A percentile compares a stretch with the other conserved stretches of the same genome.
Evolutionary conservation across 768 basidiomycete species (phyloP).

Genomic region (Kwoniella dejecticola): DNA sequence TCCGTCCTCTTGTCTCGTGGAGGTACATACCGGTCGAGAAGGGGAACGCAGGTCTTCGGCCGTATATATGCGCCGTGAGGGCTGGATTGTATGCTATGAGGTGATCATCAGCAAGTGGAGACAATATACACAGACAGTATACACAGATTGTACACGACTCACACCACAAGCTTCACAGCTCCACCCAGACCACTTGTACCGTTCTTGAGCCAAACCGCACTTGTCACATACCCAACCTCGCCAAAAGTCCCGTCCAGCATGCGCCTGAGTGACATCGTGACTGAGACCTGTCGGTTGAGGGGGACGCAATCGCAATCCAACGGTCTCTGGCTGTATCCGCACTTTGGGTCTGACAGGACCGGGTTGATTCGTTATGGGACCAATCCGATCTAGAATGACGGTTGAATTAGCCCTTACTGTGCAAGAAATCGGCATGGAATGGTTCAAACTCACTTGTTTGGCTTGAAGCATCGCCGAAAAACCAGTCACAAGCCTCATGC

Average conservation of each 20-base stretch:
- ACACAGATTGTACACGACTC: too few species aligned
- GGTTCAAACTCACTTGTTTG: conserved; percentile 3
- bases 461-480: conserved; percentile 27
- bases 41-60: conserved; percentile 21
- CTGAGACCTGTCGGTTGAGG: conserved; percentile 10
- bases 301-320: conserved; percentile 38
- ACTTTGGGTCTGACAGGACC: conserved; percentile 1
- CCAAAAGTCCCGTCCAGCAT: conserved; percentile 45
- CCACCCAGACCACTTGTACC: conserved; percentile 47
- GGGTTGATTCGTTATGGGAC: conserved; percentile 14
- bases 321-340: conserved; percentile 31
- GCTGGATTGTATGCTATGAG: conserved; percentile 15
- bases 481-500: conserved; percentile 35
- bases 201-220: conserved; percentile 46
- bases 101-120: too few species aligned
- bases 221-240: conserved; percentile 43
- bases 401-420: neutral
- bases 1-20: conserved; percentile 36
- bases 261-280: conserved; percentile 1
- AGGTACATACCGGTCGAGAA: conserved; percentile 31
- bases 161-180: conserved; percentile 50
- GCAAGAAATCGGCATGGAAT: too few species aligned
- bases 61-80: conserved; percentile 22
- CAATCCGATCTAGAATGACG: conserved; percentile 16
- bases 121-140: too few species aligned